Conservation (phyloP, 148 eudicot genomes). For the Salicornia ramosissima region DNA sequence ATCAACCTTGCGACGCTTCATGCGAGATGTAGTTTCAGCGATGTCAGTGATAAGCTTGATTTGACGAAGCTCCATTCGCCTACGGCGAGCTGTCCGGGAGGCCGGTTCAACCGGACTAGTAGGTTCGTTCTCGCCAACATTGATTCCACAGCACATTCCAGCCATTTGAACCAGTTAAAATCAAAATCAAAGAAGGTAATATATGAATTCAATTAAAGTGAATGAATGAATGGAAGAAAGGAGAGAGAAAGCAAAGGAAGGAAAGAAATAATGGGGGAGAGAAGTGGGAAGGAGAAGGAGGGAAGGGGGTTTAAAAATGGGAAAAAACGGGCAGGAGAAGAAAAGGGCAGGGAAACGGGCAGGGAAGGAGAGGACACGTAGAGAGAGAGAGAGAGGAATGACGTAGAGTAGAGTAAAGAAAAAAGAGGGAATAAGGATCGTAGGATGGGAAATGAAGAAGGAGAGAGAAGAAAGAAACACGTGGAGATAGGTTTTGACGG, state of each 20-base stretch:
- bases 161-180: conserved; percentile 38
- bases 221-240: not conserved
- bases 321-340: conserved; percentile 17
- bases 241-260: conserved; percentile 2
- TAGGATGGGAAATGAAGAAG: conserved; percentile 12
- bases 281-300: not conserved
- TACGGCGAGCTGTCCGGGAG: conserved; percentile 33
- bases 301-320: conserved; percentile 7
- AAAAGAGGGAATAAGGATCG: not conserved
- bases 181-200: not conserved
- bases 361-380: conserved; percentile 38
- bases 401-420: conserved; percentile 37
- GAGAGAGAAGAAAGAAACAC: conserved; percentile 23
- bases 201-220: not conserved
- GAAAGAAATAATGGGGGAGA: conserved; percentile 15
- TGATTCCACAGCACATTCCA: conserved; percentile 70
- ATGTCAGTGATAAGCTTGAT: conserved; percentile 37
- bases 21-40: not conserved
- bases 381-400: too few species aligned
- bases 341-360: conserved; percentile 50
- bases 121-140: conserved; percentile 54
- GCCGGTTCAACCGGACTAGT: conserved; percentile 43
- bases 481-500: conserved; percentile 36
- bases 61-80: conserved; percentile 49
- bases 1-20: conserved; percentile 16